Evolutionary conservation across 176 grass and related monocot genomes (phyloP).

Genomic region (Aegilops umbellulata): DNA sequence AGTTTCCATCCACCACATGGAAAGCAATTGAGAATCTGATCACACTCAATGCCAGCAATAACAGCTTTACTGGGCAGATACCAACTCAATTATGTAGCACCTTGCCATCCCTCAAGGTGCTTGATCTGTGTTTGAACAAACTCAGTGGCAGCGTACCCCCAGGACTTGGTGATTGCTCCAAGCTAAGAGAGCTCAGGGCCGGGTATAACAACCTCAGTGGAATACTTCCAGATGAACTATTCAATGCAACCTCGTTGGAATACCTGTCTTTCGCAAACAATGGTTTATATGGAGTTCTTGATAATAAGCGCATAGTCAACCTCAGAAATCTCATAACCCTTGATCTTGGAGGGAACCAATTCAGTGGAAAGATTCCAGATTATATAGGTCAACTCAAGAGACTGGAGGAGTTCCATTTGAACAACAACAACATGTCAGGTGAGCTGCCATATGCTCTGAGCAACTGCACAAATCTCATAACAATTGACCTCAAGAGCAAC

Average conservation of each 20-base stretch:
- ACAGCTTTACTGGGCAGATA: constrained; percentile 35
- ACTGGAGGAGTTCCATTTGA: constrained; percentile 21
- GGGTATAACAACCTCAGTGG: constrained; percentile 33
- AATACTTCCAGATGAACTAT: constrained; percentile 31
- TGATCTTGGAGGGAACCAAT: constrained; percentile 31
- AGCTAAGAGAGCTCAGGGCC: constrained; percentile 7
- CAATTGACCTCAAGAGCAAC: constrained; percentile 24
- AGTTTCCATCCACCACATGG: constrained; percentile 31
- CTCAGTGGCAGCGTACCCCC: constrained; percentile 1
- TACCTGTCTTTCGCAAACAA: constrained; percentile 29
- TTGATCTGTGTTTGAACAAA: constrained; percentile 35
- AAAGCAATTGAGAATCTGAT: constrained; percentile 1
- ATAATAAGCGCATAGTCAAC: neutral
- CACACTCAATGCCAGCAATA: constrained; percentile 36
- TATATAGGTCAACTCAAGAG: constrained; percentile 25
- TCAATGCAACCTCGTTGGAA: constrained; percentile 7
- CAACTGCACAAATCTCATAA: constrained; percentile 28
- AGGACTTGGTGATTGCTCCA: constrained; percentile 27
- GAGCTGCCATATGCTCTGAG: constrained; percentile 26
- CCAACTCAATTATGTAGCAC: constrained; percentile 20
- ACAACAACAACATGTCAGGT: constrained; percentile 24
- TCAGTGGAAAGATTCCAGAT: constrained; percentile 21
- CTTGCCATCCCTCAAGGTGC: neutral
- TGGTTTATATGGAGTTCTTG: neutral
- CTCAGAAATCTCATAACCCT: neutral